phyloP scores from a whole-genome alignment of 2,329 filamentous ascomycete species.

The Pseudogymnoascus sp. region DNA sequence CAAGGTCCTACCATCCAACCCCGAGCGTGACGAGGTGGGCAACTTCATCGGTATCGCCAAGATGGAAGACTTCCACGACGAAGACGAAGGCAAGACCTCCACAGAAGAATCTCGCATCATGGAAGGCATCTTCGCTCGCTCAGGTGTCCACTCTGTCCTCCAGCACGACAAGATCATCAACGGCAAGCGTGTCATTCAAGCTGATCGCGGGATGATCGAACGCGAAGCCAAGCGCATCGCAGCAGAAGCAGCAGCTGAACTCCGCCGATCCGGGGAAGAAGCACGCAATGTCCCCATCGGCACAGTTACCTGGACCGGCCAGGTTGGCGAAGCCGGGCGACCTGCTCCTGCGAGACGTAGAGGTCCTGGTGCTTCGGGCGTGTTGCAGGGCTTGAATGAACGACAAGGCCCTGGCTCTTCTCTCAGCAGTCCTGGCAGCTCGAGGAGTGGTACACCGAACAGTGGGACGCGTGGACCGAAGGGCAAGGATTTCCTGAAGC shows the following conservation, averaged over 20 bases:
- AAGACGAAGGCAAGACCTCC: slow-evolving; percentile 33
- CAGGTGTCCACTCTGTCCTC: slow-evolving; percentile 81
- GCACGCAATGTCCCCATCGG: slow-evolving; percentile 70
- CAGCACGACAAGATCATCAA: slow-evolving; percentile 90
- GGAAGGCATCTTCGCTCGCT: slow-evolving; percentile 79
- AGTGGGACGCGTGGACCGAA: slow-evolving; percentile 35
- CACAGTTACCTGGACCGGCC: slow-evolving; percentile 89
- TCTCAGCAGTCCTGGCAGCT: slow-evolving; percentile 36
- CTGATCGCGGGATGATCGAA: slow-evolving; percentile 71
- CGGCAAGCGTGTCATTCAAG: slow-evolving; percentile 61
- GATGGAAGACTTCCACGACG: slow-evolving; percentile 54
- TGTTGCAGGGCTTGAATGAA: slow-evolving; percentile 51
- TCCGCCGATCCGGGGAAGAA: slow-evolving; percentile 65
- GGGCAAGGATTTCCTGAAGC: slow-evolving; percentile 56
- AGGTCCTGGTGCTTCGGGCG: slow-evolving; percentile 44
- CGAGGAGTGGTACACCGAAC: slow-evolving; percentile 37
- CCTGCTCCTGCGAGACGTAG: slow-evolving; percentile 44
- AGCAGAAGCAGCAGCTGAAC: slow-evolving; percentile 66
- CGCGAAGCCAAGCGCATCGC: slow-evolving; percentile 76
- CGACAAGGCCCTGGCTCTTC: slow-evolving; percentile 38
- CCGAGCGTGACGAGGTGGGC: slow-evolving; percentile 36
- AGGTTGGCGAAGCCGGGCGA: slow-evolving; percentile 68
- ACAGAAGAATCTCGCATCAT: slow-evolving; percentile 71
- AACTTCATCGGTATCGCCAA: slow-evolving; percentile 55
- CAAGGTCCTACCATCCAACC: slow-evolving; percentile 9